Evolutionary conservation across 371 early-diverging fungal genomes (phyloP).

Genomic region (Mucor mucedo): DNA sequence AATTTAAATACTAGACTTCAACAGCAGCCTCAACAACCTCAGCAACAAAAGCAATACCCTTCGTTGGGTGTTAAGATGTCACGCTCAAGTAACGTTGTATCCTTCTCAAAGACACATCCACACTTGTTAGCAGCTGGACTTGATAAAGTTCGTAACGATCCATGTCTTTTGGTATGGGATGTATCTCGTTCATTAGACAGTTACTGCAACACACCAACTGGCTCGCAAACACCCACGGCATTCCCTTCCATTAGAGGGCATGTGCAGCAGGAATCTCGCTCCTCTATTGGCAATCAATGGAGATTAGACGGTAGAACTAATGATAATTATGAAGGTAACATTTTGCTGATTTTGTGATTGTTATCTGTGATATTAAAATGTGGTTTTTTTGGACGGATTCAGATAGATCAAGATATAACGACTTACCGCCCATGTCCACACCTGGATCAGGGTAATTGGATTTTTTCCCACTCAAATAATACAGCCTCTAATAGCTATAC

Average conservation of each 20-base stretch:
- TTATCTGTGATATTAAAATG: neutral
- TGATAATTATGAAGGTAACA: slow-evolving; percentile 23
- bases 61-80: slow-evolving; percentile 61
- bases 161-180: slow-evolving; percentile 81
- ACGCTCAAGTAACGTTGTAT: slow-evolving; percentile 76
- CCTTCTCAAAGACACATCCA: slow-evolving; percentile 68
- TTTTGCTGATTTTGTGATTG: neutral
- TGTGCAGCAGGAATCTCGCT: slow-evolving; percentile 19
- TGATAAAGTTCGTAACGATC: slow-evolving; percentile 79
- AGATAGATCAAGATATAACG: slow-evolving; percentile 14
- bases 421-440: slow-evolving; percentile 18
- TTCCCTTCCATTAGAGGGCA: slow-evolving; percentile 6
- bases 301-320: slow-evolving; percentile 11
- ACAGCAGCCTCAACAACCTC: slow-evolving; percentile 9
- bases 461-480: neutral
- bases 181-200: slow-evolving; percentile 56
- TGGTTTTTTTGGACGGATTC: neutral
- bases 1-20: slow-evolving; percentile 2
- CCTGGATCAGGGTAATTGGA: slow-evolving; percentile 13
- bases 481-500: neutral
- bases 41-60: slow-evolving; percentile 51
- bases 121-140: slow-evolving; percentile 70
- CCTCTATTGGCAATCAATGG: slow-evolving; percentile 26
- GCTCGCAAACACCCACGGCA: slow-evolving; percentile 37
- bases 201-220: slow-evolving; percentile 36